Evolutionary conservation across 129 eudicot species (phyloP).

Genomic region (Lonicera japonica): DNA sequence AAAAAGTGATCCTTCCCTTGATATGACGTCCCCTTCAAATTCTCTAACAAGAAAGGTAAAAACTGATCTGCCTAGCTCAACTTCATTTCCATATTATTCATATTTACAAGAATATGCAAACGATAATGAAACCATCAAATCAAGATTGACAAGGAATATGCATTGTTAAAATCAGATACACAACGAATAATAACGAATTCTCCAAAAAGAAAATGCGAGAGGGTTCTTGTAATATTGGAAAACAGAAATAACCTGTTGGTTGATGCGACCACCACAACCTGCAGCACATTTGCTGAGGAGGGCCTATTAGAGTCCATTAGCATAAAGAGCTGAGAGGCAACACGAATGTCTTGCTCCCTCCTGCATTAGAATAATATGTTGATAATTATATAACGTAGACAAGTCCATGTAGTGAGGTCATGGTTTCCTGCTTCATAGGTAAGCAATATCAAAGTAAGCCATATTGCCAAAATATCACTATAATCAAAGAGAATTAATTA

Average conservation of each 20-base stretch:
- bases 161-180: slow-evolving; percentile 5
- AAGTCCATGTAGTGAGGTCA: background rate
- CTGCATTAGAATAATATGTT: slow-evolving; percentile 31
- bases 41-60: no score
- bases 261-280: slow-evolving; percentile 92
- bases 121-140: background rate
- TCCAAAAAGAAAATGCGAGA: no score
- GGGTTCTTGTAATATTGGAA: background rate
- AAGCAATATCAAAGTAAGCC: background rate
- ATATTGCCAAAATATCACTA: background rate
- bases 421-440: background rate
- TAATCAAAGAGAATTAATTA: background rate
- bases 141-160: slow-evolving; percentile 10
- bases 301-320: slow-evolving; percentile 76
- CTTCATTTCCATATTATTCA: background rate
- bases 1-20: no score
- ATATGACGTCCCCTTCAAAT: no score
- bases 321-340: slow-evolving; percentile 73
- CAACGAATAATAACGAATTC: no score
- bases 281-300: slow-evolving; percentile 35
- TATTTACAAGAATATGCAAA: no score
- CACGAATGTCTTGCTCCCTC: slow-evolving; percentile 75
- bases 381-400: background rate
- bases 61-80: no score
- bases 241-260: slow-evolving; percentile 62